Evolutionary conservation across 371 early-diverging fungal species (phyloP).

Genomic region (Mortierella sp.): DNA sequence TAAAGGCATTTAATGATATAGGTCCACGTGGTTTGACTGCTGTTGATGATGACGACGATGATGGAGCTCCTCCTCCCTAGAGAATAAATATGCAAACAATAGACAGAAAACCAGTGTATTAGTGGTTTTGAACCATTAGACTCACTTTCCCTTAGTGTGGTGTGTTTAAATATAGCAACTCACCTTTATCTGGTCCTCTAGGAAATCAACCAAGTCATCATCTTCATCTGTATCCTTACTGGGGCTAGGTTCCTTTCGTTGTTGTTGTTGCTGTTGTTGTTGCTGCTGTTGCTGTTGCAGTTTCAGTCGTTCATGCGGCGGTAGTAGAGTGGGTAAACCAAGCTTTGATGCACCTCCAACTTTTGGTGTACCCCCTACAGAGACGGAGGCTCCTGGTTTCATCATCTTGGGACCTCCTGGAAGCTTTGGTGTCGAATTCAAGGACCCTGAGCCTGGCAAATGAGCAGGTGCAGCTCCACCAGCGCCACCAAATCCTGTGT

Average conservation of each 20-base stretch:
- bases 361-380: slow-evolving; percentile 48
- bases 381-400: slow-evolving; percentile 16
- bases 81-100: background rate
- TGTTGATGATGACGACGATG: background rate
- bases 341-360: slow-evolving; percentile 12
- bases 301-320: slow-evolving; percentile 40
- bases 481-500: slow-evolving; percentile 13
- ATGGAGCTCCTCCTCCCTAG: background rate
- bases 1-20: slow-evolving; percentile 53
- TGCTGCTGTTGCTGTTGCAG: slow-evolving; percentile 40
- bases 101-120: background rate
- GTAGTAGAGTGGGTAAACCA: slow-evolving; percentile 23
- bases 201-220: slow-evolving; percentile 47
- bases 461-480: background rate
- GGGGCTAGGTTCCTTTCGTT: slow-evolving; percentile 8
- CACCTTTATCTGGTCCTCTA: slow-evolving; percentile 45
- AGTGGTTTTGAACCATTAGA: background rate
- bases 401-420: slow-evolving; percentile 17
- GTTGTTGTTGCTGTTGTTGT: slow-evolving; percentile 28
- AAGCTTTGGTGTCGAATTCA: slow-evolving; percentile 26
- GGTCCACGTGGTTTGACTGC: slow-evolving; percentile 27
- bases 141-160: background rate
- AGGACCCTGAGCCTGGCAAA: slow-evolving; percentile 1
- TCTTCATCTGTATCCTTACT: slow-evolving; percentile 34
- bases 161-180: background rate